Evolutionary conservation across 768 basidiomycete species (phyloP).

Genomic region (Mycena olivaceomarginata): DNA sequence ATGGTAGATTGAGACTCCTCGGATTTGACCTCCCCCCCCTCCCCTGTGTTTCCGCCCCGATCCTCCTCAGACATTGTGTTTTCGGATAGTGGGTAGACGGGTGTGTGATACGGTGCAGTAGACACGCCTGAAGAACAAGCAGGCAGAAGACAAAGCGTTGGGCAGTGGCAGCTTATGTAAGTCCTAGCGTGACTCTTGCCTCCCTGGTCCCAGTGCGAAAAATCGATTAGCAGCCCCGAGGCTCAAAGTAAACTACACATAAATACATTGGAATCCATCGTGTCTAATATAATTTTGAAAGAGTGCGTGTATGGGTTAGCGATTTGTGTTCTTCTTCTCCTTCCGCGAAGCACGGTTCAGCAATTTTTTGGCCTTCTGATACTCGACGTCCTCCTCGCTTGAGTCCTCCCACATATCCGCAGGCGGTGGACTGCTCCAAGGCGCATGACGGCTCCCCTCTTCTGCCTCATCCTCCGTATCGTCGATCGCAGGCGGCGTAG

Average conservation of each 20-base stretch:
- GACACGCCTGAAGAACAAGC: conserved; percentile 5
- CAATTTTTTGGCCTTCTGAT: conserved; percentile 73
- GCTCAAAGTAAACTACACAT: conserved; percentile 1
- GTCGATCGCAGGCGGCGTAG: conserved; percentile 77
- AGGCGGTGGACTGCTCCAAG: conserved; percentile 39
- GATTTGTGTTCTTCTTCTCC: conserved; percentile 29
- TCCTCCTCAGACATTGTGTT: conserved; percentile 74
- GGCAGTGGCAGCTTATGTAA: conserved; percentile 9
- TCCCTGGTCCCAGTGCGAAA: background rate
- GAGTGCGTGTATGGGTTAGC: background rate
- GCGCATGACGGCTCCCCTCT: conserved; percentile 45
- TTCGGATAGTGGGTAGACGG: conserved; percentile 3
- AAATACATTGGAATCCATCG: conserved; percentile 20
- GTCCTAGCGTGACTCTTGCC: background rate
- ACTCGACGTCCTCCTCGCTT: conserved; percentile 84
- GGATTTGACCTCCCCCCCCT: conserved; percentile 68
- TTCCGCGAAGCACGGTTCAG: conserved; percentile 68
- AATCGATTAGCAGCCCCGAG: conserved; percentile 18
- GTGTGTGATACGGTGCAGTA: background rate
- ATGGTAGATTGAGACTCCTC: conserved; percentile 81
- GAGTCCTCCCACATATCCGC: conserved; percentile 83
- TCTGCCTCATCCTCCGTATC: conserved; percentile 67
- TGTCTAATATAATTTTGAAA: background rate
- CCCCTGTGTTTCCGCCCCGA: conserved; percentile 59
- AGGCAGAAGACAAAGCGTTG: conserved; percentile 22